These are phyloP conservation scores for Schizophyllum commune DNA, from an alignment of 1,284 basidiomycete genomes.

Conservation along the genomic window DNA sequence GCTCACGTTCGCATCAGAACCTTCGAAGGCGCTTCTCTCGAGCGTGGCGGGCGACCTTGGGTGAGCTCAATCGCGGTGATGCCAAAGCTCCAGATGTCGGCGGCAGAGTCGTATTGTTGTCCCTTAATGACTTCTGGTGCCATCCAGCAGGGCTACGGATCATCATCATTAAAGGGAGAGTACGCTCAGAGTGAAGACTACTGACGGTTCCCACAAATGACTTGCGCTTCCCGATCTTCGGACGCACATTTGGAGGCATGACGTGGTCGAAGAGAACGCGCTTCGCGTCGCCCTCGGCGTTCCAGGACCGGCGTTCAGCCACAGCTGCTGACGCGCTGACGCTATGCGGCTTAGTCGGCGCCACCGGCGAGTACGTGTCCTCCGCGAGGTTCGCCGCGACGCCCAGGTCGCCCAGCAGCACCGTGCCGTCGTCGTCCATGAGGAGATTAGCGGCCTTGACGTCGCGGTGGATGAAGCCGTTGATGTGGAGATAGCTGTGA, in stretches of 20 bases:
- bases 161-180: slow-evolving; percentile 1
- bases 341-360: slow-evolving; percentile 12
- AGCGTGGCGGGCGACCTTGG: slow-evolving; percentile 76
- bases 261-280: slow-evolving; percentile 24
- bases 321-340: slow-evolving; percentile 8
- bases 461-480: slow-evolving; percentile 86
- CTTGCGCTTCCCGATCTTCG: slow-evolving; percentile 60
- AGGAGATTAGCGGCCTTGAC: slow-evolving; percentile 87
- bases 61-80: slow-evolving; percentile 84
- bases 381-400: slow-evolving; percentile 77
- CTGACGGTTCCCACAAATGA: slow-evolving; percentile 84
- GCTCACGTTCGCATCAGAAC: slow-evolving; percentile 68
- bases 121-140: slow-evolving; percentile 86
- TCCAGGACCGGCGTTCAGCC: not conserved
- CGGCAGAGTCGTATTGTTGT: slow-evolving; percentile 75
- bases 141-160: slow-evolving; percentile 81
- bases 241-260: slow-evolving; percentile 22
- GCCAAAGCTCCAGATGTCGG: slow-evolving; percentile 90
- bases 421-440: slow-evolving; percentile 83
- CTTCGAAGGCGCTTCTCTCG: slow-evolving; percentile 64
- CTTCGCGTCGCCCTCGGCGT: slow-evolving; percentile 12
- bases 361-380: slow-evolving; percentile 32
- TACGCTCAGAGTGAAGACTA: slow-evolving; percentile 10
- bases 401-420: slow-evolving; percentile 82
- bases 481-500: slow-evolving; percentile 73